Conservation (phyloP, 352 stramenopile species). For the Phytophthora brassicae region DNA sequence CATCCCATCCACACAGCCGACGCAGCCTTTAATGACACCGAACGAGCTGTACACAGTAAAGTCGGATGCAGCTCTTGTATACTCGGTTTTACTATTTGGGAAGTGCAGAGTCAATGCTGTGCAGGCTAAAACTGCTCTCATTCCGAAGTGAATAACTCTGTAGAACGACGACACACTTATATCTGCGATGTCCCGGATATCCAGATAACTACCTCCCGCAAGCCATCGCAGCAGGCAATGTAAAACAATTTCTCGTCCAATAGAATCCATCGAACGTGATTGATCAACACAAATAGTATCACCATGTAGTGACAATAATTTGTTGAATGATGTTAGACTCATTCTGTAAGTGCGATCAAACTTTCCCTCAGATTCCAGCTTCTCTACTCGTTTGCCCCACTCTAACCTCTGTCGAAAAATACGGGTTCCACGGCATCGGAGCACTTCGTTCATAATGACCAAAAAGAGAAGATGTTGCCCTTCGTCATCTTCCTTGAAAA, state of each 20-base stretch:
- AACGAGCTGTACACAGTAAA: background rate
- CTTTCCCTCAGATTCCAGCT: background rate
- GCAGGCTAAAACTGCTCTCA: too few species aligned
- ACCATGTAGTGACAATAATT: background rate
- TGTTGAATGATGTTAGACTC: background rate
- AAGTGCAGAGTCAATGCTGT: background rate
- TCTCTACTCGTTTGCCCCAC: too few species aligned
- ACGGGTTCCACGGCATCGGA: too few species aligned
- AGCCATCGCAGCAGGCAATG: background rate
- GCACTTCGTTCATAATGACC: too few species aligned
- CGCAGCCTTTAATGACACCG: too few species aligned
- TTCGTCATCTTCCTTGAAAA: too few species aligned
- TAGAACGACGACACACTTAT: background rate
- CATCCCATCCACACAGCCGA: too few species aligned
- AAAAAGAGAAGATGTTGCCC: too few species aligned
- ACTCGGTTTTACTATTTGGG: too few species aligned
- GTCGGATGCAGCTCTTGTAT: too few species aligned
- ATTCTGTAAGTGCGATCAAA: background rate
- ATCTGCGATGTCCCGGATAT: background rate
- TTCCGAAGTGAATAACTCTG: background rate
- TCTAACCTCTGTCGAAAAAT: too few species aligned
- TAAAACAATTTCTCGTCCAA: too few species aligned
- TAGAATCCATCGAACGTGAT: background rate
- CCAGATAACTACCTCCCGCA: background rate
- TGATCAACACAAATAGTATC: background rate